phyloP scores from a whole-genome alignment of 2,329 filamentous ascomycete species.

The Verticillium tricorpus region DNA sequence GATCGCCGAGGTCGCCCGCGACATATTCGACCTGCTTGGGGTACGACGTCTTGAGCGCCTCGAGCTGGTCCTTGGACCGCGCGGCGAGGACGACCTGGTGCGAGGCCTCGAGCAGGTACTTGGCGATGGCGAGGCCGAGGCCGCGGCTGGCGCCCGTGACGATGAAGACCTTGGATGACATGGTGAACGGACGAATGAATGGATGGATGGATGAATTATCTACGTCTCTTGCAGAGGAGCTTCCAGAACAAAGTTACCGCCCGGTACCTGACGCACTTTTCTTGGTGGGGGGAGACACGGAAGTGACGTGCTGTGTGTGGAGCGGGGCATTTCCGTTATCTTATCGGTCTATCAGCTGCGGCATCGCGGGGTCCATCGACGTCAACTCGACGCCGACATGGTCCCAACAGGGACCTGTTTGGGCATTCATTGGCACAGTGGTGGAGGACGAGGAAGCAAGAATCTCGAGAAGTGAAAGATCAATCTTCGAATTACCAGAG shows the following conservation, averaged over 20 bases:
- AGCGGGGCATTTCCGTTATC: neutral
- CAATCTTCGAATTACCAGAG: too few species aligned
- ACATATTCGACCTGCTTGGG: conserved; percentile 50
- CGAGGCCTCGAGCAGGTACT: conserved; percentile 43
- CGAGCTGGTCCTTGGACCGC: conserved; percentile 44
- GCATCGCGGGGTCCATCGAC: neutral
- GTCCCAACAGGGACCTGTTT: neutral
- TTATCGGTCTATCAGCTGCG: neutral
- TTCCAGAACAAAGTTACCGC: neutral
- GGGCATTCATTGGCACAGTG: neutral
- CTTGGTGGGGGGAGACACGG: neutral
- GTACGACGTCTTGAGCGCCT: conserved; percentile 45
- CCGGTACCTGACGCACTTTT: neutral
- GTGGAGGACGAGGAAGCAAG: neutral
- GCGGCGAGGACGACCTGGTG: conserved; percentile 59
- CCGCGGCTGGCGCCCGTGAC: conserved; percentile 63
- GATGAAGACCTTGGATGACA: conserved; percentile 63
- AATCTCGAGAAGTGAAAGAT: too few species aligned
- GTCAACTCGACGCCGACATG: neutral
- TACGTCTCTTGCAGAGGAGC: neutral
- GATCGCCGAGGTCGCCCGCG: conserved; percentile 49
- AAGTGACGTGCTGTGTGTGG: neutral
- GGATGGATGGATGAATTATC: neutral
- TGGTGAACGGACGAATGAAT: conserved; percentile 13
- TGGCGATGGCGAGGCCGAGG: conserved; percentile 53